Base-by-base conservation (phyloP, 2,329 filamentous ascomycete species). In the Ophiosphaerella herpotricha region DNA sequence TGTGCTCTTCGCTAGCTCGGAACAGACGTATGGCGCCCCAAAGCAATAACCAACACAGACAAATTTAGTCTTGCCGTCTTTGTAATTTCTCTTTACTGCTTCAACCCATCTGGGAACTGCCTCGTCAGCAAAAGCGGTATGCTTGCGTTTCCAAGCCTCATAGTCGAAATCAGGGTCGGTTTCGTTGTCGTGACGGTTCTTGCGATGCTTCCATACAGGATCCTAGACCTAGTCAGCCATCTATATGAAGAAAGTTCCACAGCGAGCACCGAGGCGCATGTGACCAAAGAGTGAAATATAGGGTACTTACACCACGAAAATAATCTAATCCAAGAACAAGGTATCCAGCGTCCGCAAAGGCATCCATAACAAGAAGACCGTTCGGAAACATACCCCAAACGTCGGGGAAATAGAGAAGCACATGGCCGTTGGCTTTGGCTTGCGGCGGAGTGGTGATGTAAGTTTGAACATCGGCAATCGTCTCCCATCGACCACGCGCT, bases 81-180 rank as follows among this genome's bases (percentile, higher is more conserved):
- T 74, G 48, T 74, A 78, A 37, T 65, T 52, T 23, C 54, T 44
- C 31, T 68, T 72, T 31, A 77, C 75, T 1, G 71, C 74, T 5
- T 67, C 64, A 1, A 71, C 68, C 79, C 79, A 82, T 46, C 64
- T 64, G 0, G 78, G 77, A 0, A 79, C 75, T n/a, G 70, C 69
- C 33, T 71, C 73, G 4, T 68, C 60, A 0, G 79, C 78, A 54
- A 77, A 80, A 3, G 60, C 57, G 12, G 60, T 68, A 50, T 82
- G 76, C 62, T 80, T 80, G 26, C 51, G 46, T 48, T 76, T 77
- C 79, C 79, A 82, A 5, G 76, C 78, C 29, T 74, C 74, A 18
- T 73, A 76, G 60, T 81, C 78, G 48, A 82, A 82, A 52, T 63
- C 23, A 3, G 59, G 55, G 7, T 61, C 36, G 9, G 9, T 46